Evolutionary conservation across 2,329 filamentous ascomycete species (phyloP), one percentile per base, ranked within the genome.

Genomic region (Coniochaeta prunicola): DNA sequence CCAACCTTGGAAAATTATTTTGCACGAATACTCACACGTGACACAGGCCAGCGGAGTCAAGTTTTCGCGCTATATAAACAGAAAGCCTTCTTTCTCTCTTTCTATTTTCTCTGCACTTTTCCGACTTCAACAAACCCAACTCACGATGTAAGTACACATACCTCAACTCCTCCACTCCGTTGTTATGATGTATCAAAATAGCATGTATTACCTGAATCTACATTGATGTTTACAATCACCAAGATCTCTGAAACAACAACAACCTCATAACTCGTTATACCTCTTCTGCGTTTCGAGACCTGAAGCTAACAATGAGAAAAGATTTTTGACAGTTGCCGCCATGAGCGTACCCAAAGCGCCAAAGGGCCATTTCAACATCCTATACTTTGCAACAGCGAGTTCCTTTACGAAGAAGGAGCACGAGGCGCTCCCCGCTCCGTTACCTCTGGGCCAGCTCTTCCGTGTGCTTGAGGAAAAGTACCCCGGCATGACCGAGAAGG

Each of bases 381-480:
- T 94, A 58, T 96, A 93, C 75, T 96, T 96, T 74, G 91, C 90
- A 59, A 82, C 84, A 62, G 89, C 90, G 15, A 81, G 82, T 59
- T 87, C 87, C 33, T 90, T 82, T 71, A 91, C 90, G 1, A 77
- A 78, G n/a, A 89, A 84, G 68, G 80, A 86, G 60, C 76, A 77
- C 61, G 90, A 94, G 68, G 67, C 75, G 17, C 70, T 94, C 12
- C 77, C 82, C 2, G 89, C 89, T 13, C 89, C 90, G 36, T 70
- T 92, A 36, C 75, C 80, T 1, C 70, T 91, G 30, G 70, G 74
- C 40, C 76, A 83, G 64, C 79, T 96, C 24, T 91, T 91, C 66
- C 73, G 75, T n/a, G 69, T 76, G 61, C 79, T 96, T 8, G 90
- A 96, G 67, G 74, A 81, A 67, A 81, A 75, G 65, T 90, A 96